Evolutionary conservation across 495 filamentous ascomycete species (phyloP).

Genomic region (Chaetomium cochliodes): DNA sequence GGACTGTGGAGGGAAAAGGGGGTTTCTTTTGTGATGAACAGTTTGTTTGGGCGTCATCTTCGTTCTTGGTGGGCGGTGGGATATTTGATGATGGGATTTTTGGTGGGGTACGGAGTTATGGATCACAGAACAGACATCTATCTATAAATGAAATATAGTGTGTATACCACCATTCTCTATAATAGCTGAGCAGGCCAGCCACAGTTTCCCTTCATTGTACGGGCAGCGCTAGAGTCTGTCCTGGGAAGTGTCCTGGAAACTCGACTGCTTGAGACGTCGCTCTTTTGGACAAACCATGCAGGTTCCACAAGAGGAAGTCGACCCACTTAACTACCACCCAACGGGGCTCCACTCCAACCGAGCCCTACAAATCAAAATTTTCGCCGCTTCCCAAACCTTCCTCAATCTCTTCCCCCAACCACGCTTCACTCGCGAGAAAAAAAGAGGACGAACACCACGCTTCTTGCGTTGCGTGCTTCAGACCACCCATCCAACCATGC

Average conservation of each 20-base stretch:
- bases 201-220: neutral
- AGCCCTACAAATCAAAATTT: constrained; percentile 17
- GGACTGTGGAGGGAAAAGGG: neutral
- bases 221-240: neutral
- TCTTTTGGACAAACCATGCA: neutral
- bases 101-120: neutral
- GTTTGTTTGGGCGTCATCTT: neutral
- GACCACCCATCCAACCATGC: neutral
- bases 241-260: no score
- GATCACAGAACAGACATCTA: neutral
- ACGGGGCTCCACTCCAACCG: neutral
- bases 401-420: neutral
- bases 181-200: neutral
- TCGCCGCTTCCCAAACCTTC: neutral
- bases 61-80: neutral
- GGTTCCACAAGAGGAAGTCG: constrained; percentile 1
- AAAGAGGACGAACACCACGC: neutral
- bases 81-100: neutral
- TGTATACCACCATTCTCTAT: neutral
- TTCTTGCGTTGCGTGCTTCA: neutral
- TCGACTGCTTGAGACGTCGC: neutral
- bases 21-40: neutral
- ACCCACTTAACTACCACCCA: constrained; percentile 5
- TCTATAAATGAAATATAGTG: neutral
- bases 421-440: neutral